Evolutionary conservation across 345 rosid genomes (phyloP).

Genomic region (Camelina neglecta): DNA sequence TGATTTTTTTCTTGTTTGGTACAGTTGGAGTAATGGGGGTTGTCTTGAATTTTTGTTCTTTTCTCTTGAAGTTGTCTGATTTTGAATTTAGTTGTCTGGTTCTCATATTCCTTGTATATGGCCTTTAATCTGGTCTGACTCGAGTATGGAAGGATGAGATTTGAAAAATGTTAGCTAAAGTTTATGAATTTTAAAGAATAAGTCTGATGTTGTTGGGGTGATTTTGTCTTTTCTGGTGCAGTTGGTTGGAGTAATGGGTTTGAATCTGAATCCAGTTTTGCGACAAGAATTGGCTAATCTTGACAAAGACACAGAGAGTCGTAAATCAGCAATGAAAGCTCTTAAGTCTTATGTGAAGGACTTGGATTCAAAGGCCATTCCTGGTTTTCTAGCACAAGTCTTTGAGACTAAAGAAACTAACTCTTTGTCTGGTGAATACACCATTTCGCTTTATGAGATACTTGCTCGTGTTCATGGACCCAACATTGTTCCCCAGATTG

Average conservation of each 20-base stretch:
- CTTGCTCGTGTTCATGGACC: conserved; percentile 95
- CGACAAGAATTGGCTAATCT: conserved; percentile 86
- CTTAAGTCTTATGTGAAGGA: conserved; percentile 84
- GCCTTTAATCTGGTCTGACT: neutral
- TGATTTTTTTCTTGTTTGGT: neutral
- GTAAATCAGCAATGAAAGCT: conserved; percentile 92
- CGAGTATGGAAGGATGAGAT: neutral
- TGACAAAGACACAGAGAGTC: conserved; percentile 88
- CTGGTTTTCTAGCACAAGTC: conserved; percentile 85
- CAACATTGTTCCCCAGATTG: conserved; percentile 91
- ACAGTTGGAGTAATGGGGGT: conserved; percentile 8
- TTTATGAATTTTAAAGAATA: neutral
- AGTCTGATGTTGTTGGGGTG: neutral
- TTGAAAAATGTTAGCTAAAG: neutral
- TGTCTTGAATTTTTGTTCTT: neutral
- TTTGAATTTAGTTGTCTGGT: neutral
- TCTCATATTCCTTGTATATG: neutral
- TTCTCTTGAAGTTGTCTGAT: neutral
- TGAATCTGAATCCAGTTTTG: conserved; percentile 39
- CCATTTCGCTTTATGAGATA: conserved; percentile 91
- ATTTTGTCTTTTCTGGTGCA: neutral
- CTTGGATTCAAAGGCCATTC: conserved; percentile 90
- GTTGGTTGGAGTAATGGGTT: conserved; percentile 13
- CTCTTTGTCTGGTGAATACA: conserved; percentile 82
- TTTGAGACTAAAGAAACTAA: conserved; percentile 95